Base-by-base conservation (phyloP, 139 green algal species). In the Chlamydomonas eustigma region DNA sequence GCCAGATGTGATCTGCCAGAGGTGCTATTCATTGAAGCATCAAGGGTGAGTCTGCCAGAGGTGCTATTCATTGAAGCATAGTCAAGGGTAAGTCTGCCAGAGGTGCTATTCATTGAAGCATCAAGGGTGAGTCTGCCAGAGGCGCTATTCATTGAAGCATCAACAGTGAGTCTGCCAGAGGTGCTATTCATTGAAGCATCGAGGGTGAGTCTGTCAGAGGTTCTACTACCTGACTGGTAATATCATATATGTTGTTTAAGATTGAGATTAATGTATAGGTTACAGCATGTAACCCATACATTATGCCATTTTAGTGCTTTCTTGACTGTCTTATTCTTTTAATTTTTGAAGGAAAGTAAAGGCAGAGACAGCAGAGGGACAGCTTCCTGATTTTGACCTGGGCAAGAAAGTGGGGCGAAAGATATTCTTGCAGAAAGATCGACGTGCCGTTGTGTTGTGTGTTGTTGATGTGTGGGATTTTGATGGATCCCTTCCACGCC, bases 401-500 rank as follows among this genome's bases (percentile, higher is more conserved):
- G 88, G 63, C 37, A 83, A 80, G 74, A 87, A 86, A 66, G 74
- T 97, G 18, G 91, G 91, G 12, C 78, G 76, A 24, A 94, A 92
- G 81, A 95, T 97, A 39, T 76, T 68, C 37, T 73, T 91, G 67
- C 87, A 94, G 51, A 91, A 91, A 75, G 91, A 94, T 77, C 75
- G 91, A 18, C 78, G 88, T 50, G 85, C 88, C 0, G 88, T 98
- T 32, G 86, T 99, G 75, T 77, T 97, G 51, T 81, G 87, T 44
- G 92, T 99, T 58, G 92, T 98, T 65, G 94, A 98, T 76, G 52
- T 92, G 0, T 86, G 85, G 8, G 94, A 98, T 84, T 97, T 98
- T 88, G 96, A 99, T 80, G 96, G 94, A 25, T 97, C 91, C n/a
- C 88, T 99, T 65, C 95, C 95, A 0, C 69, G 84, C 1, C 51